A percentile compares a stretch with the other conserved stretches of the same genome.
These are phyloP conservation scores for Paecilomyces dactylethromorphus DNA, from an alignment of 2,329 filamentous ascomycete genomes.

Conservation along the genomic window DNA sequence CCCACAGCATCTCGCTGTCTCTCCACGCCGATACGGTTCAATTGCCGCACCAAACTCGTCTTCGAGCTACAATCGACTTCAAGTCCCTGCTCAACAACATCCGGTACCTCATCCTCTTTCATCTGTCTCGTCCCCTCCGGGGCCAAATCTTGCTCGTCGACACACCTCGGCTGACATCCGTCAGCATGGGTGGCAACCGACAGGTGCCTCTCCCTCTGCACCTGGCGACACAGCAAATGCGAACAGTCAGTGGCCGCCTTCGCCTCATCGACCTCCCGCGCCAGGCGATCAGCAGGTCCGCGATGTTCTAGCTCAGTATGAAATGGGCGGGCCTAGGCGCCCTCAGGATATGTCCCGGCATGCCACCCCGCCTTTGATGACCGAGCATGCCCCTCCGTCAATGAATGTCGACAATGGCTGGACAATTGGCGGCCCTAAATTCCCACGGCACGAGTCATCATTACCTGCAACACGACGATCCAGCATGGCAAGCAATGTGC, in stretches of 20 bases:
- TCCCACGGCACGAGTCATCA: conserved; percentile 33
- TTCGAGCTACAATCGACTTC: conserved; percentile 64
- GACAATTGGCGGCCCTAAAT: conserved; percentile 44
- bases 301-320: conserved; percentile 59
- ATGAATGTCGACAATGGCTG: conserved; percentile 50
- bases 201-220: conserved; percentile 57
- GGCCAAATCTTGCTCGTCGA: conserved; percentile 65
- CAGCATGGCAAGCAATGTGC: conserved; percentile 66
- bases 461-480: conserved; percentile 59
- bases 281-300: conserved; percentile 57
- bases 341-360: conserved; percentile 44
- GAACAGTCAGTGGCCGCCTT: conserved; percentile 60
- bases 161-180: conserved; percentile 96
- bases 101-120: conserved; percentile 58
- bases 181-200: conserved; percentile 67
- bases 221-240: conserved; percentile 58
- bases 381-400: conserved; percentile 43
- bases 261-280: conserved; percentile 48
- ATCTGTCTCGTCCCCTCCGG: conserved; percentile 50
- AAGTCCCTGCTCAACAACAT: conserved; percentile 63
- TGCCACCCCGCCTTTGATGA: conserved; percentile 46
- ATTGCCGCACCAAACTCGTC: conserved; percentile 67
- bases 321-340: conserved; percentile 51
- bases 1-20: conserved; percentile 72
- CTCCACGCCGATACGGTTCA: conserved; percentile 78